A percentile compares a stretch with the other conserved stretches of the same genome.
Conservation (phyloP, 805 yeast genomes). For the Komagataella ulmi region DNA sequence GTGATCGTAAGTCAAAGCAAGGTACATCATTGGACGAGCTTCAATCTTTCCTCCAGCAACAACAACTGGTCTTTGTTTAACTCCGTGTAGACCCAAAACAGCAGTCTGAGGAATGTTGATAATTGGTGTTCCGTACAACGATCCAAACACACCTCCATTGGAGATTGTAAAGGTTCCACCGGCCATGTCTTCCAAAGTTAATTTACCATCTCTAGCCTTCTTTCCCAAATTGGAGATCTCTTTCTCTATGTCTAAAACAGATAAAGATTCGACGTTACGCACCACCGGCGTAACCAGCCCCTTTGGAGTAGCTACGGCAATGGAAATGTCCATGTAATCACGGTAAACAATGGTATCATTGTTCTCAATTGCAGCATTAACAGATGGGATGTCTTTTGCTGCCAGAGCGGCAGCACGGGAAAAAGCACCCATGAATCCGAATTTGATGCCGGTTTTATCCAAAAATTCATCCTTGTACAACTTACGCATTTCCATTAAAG, state of each 20-base stretch:
- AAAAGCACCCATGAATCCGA: conserved; percentile 98
- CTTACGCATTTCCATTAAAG: conserved; percentile 87
- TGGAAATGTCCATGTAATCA: conserved; percentile 89
- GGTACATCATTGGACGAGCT: conserved; percentile 98
- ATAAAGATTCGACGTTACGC: conserved; percentile 88
- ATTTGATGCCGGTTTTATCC: conserved; percentile 85
- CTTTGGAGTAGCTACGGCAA: conserved; percentile 98
- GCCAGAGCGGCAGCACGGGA: conserved; percentile 90
- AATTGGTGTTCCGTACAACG: conserved; percentile 95
- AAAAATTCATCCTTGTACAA: conserved; percentile 92
- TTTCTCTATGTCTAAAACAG: conserved; percentile 79
- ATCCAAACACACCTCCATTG: conserved; percentile 98
- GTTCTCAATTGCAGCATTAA: conserved; percentile 86
- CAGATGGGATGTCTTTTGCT: conserved; percentile 88
- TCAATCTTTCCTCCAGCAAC: conserved; percentile 85
- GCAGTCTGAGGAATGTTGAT: conserved; percentile 98
- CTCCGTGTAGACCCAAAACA: conserved; percentile 94
- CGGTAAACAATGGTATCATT: conserved; percentile 90
- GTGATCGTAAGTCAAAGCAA: conserved; percentile 97
- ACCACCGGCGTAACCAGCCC: conserved; percentile 97
- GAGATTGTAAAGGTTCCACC: conserved; percentile 99
- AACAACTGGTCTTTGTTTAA: conserved; percentile 94
- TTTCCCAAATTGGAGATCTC: conserved; percentile 72
- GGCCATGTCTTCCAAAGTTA: conserved; percentile 95
- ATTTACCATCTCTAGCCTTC: conserved; percentile 94